Conservation (phyloP, 2,329 filamentous ascomycete species). For the Penicillium decumbens region DNA sequence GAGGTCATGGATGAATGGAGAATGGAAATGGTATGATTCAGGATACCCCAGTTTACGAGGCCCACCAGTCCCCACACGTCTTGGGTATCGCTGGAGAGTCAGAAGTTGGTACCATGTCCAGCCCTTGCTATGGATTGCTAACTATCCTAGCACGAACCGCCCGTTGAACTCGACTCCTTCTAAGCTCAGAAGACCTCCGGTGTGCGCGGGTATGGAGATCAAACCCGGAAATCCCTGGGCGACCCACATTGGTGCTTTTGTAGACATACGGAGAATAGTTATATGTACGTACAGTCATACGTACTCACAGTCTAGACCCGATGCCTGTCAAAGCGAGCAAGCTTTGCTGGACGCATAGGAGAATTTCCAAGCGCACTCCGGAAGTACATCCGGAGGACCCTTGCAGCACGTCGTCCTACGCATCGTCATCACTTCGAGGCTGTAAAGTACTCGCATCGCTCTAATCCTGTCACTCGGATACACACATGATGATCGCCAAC, state of each 20-base stretch:
- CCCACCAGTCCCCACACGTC: not conserved
- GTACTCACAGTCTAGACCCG: not conserved
- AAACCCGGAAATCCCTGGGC: not conserved
- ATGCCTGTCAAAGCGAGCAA: slow-evolving; percentile 4
- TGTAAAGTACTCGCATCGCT: not conserved
- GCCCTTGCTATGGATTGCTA: not conserved
- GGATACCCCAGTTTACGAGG: not conserved
- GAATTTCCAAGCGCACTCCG: slow-evolving; percentile 5
- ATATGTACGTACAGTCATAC: not conserved
- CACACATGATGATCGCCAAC: slow-evolving; percentile 22
- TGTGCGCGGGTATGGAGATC: not conserved
- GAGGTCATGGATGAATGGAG: not conserved
- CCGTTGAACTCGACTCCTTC: not conserved
- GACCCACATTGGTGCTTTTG: not conserved
- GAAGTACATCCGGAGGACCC: slow-evolving; percentile 12
- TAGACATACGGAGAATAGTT: slow-evolving; percentile 1
- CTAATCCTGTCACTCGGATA: slow-evolving; percentile 10
- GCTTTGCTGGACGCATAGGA: slow-evolving; percentile 11
- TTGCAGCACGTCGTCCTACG: slow-evolving; percentile 14
- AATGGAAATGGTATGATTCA: slow-evolving; percentile 1
- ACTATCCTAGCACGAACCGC: not conserved
- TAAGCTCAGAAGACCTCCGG: not conserved
- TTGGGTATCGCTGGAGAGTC: no score
- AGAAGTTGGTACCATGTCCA: not conserved
- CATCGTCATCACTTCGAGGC: slow-evolving; percentile 3